Conservation (phyloP, 2,329 filamentous ascomycete species). For the Cladophialophora yegresii region DNA sequence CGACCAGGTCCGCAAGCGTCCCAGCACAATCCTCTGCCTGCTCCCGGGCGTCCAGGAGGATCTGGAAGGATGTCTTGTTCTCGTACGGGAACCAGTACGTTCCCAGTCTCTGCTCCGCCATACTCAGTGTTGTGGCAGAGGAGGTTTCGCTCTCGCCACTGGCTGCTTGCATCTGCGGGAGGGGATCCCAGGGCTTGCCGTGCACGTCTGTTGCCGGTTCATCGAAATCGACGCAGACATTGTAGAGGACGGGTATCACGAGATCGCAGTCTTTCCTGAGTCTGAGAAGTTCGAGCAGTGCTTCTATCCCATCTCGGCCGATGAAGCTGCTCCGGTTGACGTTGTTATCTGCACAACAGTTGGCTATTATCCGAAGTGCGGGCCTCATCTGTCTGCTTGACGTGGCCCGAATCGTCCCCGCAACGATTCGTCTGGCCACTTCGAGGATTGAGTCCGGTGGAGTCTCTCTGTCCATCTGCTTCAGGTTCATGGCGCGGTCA, state of each 20-base stretch:
- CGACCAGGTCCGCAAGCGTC: slow-evolving; percentile 32
- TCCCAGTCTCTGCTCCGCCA: slow-evolving; percentile 32
- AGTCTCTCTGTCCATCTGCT: slow-evolving; percentile 4
- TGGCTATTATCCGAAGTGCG: slow-evolving; percentile 34
- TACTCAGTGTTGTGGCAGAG: slow-evolving; percentile 15
- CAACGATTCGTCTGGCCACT: slow-evolving; percentile 28
- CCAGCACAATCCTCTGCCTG: slow-evolving; percentile 11
- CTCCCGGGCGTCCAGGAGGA: slow-evolving; percentile 18
- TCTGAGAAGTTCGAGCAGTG: slow-evolving; percentile 21
- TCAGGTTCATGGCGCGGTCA: not conserved
- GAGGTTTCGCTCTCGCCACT: slow-evolving; percentile 5
- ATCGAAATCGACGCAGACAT: slow-evolving; percentile 34
- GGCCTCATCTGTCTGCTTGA: slow-evolving; percentile 19
- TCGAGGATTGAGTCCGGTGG: slow-evolving; percentile 32
- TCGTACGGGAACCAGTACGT: slow-evolving; percentile 13
- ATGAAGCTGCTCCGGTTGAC: slow-evolving; percentile 33
- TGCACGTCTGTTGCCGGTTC: slow-evolving; percentile 25
- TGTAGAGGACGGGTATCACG: slow-evolving; percentile 34
- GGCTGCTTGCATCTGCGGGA: slow-evolving; percentile 1
- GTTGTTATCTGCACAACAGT: slow-evolving; percentile 37
- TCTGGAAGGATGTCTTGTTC: slow-evolving; percentile 22
- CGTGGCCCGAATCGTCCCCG: not conserved
- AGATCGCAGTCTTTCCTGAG: slow-evolving; percentile 28
- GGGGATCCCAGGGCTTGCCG: slow-evolving; percentile 18
- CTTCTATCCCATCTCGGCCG: slow-evolving; percentile 26